Evolutionary conservation across 2,329 filamentous ascomycete genomes (phyloP).

Genomic region (Nemania serpens): DNA sequence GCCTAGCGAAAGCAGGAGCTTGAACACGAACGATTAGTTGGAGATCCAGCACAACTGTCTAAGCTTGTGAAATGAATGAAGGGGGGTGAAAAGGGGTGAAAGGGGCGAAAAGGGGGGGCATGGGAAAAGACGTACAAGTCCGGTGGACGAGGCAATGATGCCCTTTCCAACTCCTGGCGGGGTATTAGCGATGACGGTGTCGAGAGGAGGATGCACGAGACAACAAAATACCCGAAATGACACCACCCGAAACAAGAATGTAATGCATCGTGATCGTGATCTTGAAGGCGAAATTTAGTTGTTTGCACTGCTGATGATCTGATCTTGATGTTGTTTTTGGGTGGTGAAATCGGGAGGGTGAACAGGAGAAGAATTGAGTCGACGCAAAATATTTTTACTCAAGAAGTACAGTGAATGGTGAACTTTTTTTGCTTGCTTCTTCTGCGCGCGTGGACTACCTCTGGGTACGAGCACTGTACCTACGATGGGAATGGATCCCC

Average conservation of each 20-base stretch:
- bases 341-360: slow-evolving; percentile 26
- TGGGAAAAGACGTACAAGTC: slow-evolving; percentile 16
- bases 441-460: not conserved
- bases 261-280: slow-evolving; percentile 69
- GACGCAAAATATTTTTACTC: slow-evolving; percentile 20
- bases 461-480: not conserved
- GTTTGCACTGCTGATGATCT: slow-evolving; percentile 8
- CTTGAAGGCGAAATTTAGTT: not conserved
- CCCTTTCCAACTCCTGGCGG: slow-evolving; percentile 31
- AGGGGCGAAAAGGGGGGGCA: not conserved
- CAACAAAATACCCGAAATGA: slow-evolving; percentile 39
- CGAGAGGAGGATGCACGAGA: slow-evolving; percentile 11
- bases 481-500: not conserved
- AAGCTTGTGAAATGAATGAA: not conserved
- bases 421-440: slow-evolving; percentile 17
- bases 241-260: slow-evolving; percentile 79
- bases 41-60: not conserved
- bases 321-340: slow-evolving; percentile 14
- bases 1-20: slow-evolving; percentile 76
- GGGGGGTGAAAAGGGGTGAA: not conserved
- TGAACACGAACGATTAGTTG: slow-evolving; percentile 65
- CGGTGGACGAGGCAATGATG: slow-evolving; percentile 35
- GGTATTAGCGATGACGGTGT: slow-evolving; percentile 23
- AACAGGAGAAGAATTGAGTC: slow-evolving; percentile 1
- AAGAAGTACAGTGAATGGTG: slow-evolving; percentile 1